Evolutionary conservation across 75 land plant genomes (phyloP).

Genomic region (Gnetum montanum): DNA sequence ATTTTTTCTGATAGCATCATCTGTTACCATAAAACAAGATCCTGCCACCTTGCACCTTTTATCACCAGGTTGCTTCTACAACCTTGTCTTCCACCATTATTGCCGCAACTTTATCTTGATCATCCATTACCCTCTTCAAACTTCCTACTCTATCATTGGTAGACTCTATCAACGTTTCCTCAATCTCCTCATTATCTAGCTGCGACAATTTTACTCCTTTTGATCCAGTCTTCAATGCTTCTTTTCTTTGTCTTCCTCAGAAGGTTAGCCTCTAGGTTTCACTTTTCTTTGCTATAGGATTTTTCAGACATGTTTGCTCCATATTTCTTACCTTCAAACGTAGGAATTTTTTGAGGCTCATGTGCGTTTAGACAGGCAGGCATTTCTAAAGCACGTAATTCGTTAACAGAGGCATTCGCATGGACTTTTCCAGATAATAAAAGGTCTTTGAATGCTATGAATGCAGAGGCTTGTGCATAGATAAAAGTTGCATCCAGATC

Average conservation of each 20-base stretch:
- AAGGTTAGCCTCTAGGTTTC: conserved; percentile 4
- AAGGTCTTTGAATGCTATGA: conserved; percentile 29
- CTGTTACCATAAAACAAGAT: no score
- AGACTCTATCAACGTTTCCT: no score
- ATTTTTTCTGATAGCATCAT: no score
- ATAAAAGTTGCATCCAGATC: conserved; percentile 30
- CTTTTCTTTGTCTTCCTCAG: conserved; percentile 7
- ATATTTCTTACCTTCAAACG: no score
- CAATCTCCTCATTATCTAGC: no score
- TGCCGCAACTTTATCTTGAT: no score
- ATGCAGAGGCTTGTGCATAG: conserved; percentile 36
- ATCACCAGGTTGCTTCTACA: no score
- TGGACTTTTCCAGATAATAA: conserved; percentile 16
- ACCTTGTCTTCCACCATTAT: no score
- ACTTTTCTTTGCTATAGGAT: conserved; percentile 4
- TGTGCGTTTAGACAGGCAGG: neutral
- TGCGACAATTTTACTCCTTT: neutral
- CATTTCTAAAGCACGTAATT: conserved; percentile 1
- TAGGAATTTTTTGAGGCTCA: neutral
- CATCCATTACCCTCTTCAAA: no score
- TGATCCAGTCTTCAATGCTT: conserved; percentile 9
- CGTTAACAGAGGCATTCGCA: conserved; percentile 8
- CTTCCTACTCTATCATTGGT: no score
- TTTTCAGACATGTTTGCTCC: neutral
- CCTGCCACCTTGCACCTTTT: no score